Evolutionary conservation across 2,329 filamentous ascomycete species (phyloP).

Genomic region (Aureobasidium subglaciale): DNA sequence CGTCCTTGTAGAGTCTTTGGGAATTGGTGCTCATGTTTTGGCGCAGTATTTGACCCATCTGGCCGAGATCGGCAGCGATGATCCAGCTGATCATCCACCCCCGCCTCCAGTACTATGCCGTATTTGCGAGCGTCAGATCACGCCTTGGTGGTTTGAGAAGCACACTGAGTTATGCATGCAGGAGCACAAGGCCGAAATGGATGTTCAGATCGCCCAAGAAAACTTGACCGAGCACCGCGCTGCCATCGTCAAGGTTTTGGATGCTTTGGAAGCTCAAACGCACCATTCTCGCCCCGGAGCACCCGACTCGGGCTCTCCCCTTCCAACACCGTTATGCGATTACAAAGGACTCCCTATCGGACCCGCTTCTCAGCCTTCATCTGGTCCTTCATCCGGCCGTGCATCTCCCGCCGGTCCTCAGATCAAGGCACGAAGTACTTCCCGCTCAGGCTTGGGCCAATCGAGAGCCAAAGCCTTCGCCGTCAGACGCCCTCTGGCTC

Average conservation of each 20-base stretch:
- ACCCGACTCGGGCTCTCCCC: conserved; percentile 42
- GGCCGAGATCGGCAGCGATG: conserved; percentile 73
- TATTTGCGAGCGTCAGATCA: conserved; percentile 95
- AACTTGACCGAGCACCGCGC: conserved; percentile 87
- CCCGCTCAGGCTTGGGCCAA: conserved; percentile 64
- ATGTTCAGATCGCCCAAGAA: conserved; percentile 93
- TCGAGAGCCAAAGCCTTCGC: conserved; percentile 81
- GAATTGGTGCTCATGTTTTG: conserved; percentile 88
- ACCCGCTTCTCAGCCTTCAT: conserved; percentile 59
- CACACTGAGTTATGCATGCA: conserved; percentile 94
- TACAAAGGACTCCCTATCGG: conserved; percentile 87
- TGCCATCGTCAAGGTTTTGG: conserved; percentile 88
- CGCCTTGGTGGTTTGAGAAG: conserved; percentile 99
- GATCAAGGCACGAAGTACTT: conserved; percentile 60
- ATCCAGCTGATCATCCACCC: conserved; percentile 67
- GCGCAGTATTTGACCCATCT: conserved; percentile 87
- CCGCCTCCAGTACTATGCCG: conserved; percentile 84
- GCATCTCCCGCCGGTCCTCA: conserved; percentile 56
- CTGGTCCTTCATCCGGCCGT: conserved; percentile 63
- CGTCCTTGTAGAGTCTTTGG: conserved; percentile 84
- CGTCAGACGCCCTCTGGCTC: conserved; percentile 76
- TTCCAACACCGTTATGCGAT: conserved; percentile 48
- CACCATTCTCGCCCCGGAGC: conserved; percentile 50
- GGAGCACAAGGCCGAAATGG: conserved; percentile 94
- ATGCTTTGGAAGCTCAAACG: conserved; percentile 76